A percentile compares a stretch with the other conserved stretches of the same genome.
Evolutionary conservation across 2,329 filamentous ascomycete genomes (phyloP).

Genomic region (Botrytis fabae): DNA sequence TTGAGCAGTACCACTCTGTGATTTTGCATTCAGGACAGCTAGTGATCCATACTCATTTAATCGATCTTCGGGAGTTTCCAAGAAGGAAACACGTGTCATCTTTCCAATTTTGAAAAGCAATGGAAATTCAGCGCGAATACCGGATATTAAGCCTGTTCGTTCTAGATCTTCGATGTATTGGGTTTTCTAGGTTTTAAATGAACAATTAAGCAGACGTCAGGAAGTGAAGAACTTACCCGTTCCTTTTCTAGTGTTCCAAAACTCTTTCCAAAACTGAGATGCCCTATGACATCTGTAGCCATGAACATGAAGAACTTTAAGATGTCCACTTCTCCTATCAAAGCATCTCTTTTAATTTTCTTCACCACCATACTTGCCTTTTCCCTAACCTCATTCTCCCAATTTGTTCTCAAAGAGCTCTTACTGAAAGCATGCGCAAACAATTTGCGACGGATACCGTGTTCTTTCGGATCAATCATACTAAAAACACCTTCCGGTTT

Average conservation of each 20-base stretch:
- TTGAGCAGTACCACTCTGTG: neutral
- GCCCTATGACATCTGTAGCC: constrained; percentile 55
- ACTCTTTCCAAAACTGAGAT: constrained; percentile 57
- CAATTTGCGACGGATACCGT: neutral
- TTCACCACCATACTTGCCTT: constrained; percentile 46
- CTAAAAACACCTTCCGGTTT: accelerated
- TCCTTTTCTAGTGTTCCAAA: constrained; percentile 54
- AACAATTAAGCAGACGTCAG: accelerated
- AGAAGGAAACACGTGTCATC: neutral
- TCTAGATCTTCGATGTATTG: constrained; percentile 2
- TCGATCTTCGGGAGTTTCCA: accelerated
- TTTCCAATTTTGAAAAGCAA: neutral
- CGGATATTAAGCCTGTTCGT: accelerated
- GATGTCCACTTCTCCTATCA: constrained; percentile 46
- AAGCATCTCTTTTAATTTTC: constrained; percentile 48
- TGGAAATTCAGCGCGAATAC: neutral
- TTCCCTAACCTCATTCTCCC: neutral
- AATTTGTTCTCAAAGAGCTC: neutral
- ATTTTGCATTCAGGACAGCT: constrained; percentile 36
- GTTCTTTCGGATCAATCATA: neutral
- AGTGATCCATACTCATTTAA: neutral
- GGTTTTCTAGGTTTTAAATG: neutral
- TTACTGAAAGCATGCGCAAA: constrained; percentile 3
- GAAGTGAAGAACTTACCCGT: constrained; percentile 42
- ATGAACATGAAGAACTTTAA: constrained; percentile 57